Evolutionary conservation across 2,329 filamentous ascomycete genomes (phyloP), one percentile per base, ranked within the genome.

Genomic region (Trichoderma breve): DNA sequence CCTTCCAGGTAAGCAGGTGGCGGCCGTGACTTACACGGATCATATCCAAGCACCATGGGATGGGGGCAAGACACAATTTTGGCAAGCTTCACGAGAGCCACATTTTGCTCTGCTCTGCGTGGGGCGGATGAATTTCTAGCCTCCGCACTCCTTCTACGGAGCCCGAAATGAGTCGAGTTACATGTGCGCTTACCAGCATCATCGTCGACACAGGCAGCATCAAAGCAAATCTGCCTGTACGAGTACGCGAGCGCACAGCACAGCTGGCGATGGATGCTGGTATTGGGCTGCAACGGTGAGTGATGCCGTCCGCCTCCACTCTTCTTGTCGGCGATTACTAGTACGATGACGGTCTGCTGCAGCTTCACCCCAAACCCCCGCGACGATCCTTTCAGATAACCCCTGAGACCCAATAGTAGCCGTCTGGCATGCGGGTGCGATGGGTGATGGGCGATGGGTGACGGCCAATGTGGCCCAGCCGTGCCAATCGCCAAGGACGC

Each of bases 361-460:
- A 69, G 66, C 66, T 69, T 69, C 18, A 61, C 66, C 55, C 65
- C 32, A 36, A 67, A 58, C 51, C 64, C 64, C 65, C 65, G 66
- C 57, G 66, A 69, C 66, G 66, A 69, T 69, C 66, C 66, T 61
- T 57, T 51, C n/a, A 69, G 66, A 69, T 69, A 51, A 51, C 55
- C 66, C 57, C 57, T 61, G 55, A 61, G 66, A 53, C 66, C 66
- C 39, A 61, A 61, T 69, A 51, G 36, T 61, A 69, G 66, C 62
- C 62, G 43, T 28, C 39, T 53, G 39, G 39, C 66, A 57, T 61
- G 39, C 36, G 55, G 55, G 61, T 69, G 66, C 55, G 18, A 61
- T 28, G 55, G 55, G 28, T 21, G 12, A 47, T 60, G 30, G 55
- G 62, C 14, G 28, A 66, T 32, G 47, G 5, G 47, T 6, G n/a